Evolutionary conservation across 805 yeast species (phyloP).

Genomic region (Yamadazyma tumulicola): DNA sequence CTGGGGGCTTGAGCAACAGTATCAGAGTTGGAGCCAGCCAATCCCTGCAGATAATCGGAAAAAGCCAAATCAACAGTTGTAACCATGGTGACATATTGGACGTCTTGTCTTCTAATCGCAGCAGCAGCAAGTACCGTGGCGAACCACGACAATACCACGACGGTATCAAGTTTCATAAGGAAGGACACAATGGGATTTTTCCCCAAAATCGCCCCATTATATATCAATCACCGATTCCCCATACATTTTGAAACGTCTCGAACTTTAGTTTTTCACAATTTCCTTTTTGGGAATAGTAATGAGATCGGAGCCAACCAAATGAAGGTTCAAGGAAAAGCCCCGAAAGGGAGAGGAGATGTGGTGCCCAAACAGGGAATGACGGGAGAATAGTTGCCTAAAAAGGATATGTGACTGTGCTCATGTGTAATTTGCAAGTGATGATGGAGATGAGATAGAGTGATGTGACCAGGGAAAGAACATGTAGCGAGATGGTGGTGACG

Average conservation of each 20-base stretch:
- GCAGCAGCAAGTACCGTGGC: conserved; percentile 2
- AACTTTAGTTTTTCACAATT: conserved; percentile 10
- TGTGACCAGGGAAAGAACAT: too few species aligned
- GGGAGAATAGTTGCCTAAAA: not conserved
- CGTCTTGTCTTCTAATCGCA: conserved; percentile 1
- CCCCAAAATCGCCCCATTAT: not conserved
- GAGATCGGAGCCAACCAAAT: conserved; percentile 1
- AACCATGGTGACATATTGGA: conserved; percentile 7
- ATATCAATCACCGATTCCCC: not conserved
- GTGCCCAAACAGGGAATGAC: conserved; percentile 3
- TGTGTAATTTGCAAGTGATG: too few species aligned
- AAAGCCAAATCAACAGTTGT: conserved; percentile 12
- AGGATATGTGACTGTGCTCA: too few species aligned
- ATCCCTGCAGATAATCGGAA: conserved; percentile 6
- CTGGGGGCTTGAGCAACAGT: conserved; percentile 2
- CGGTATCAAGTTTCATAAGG: conserved; percentile 5
- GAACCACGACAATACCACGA: conserved; percentile 5
- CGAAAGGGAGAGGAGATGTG: conserved; percentile 3
- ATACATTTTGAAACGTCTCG: conserved; percentile 3
- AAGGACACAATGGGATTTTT: not conserved
- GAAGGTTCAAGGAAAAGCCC: conserved; percentile 1
- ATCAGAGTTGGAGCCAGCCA: conserved; percentile 7
- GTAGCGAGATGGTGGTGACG: too few species aligned
- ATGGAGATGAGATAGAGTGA: too few species aligned
- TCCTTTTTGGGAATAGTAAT: conserved; percentile 18